Conservation (phyloP, 129 eudicot species). For the Centaurea solstitialis region DNA sequence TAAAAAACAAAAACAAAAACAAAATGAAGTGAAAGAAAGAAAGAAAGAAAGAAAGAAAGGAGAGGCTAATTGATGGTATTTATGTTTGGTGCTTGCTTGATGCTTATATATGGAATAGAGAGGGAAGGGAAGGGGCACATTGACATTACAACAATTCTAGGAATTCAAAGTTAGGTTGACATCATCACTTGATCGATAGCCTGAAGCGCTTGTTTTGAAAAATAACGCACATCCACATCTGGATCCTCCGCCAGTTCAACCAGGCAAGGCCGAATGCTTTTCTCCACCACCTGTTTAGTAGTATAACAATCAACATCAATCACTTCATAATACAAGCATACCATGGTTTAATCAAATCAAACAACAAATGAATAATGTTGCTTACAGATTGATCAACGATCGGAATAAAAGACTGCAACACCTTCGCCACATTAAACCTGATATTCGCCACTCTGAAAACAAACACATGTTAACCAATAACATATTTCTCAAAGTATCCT, state of each 20-base stretch:
- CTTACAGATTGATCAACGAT: slow-evolving; percentile 91
- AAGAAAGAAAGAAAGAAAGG: not conserved
- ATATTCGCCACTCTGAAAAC: slow-evolving; percentile 89
- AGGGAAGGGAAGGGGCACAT: not conserved
- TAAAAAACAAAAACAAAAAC: not conserved
- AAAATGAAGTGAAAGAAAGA: not conserved
- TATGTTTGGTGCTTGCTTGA: slow-evolving; percentile 17
- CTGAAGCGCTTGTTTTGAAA: slow-evolving; percentile 91
- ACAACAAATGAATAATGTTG: not conserved
- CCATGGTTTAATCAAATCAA: not conserved
- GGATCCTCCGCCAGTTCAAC: slow-evolving; percentile 97
- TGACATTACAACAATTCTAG: slow-evolving; percentile 20
- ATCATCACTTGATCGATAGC: slow-evolving; percentile 87
- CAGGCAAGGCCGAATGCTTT: slow-evolving; percentile 69
- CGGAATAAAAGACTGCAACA: slow-evolving; percentile 81
- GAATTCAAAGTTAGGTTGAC: slow-evolving; percentile 53
- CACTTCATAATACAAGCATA: too few relatives aligned
- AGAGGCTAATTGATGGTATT: slow-evolving; percentile 27
- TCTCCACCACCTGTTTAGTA: slow-evolving; percentile 70
- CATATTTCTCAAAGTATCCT: not conserved
- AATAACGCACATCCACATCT: slow-evolving; percentile 94
- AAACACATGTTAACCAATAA: not conserved
- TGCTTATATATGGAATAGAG: not conserved
- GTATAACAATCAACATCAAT: not conserved
- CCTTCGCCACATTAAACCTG: slow-evolving; percentile 97